A percentile compares a stretch with the other conserved stretches of the same genome.
Evolutionary conservation across 495 filamentous ascomycete genomes (phyloP).

Genomic region (Hyaloscypha bicolor): DNA sequence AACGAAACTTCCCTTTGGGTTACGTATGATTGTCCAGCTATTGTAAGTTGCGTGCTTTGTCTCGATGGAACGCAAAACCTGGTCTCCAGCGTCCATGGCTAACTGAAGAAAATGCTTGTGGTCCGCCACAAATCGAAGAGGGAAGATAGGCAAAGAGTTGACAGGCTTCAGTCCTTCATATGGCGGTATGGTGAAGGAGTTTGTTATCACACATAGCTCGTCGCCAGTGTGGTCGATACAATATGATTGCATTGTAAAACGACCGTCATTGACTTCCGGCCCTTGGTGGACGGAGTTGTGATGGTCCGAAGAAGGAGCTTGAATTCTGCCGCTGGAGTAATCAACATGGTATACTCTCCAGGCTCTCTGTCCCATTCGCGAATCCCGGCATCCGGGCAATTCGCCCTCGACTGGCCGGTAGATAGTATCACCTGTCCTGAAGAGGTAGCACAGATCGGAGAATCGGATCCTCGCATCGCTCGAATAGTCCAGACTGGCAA

Average conservation of each 20-base stretch:
- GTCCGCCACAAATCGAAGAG: neutral
- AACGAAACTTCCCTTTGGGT: conserved; percentile 27
- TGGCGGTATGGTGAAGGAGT: neutral
- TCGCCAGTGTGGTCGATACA: neutral
- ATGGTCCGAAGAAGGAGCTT: neutral
- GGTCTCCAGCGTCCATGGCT: neutral
- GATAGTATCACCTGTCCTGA: conserved; percentile 22
- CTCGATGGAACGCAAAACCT: neutral
- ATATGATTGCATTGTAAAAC: neutral
- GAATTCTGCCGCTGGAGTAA: too few relatives aligned
- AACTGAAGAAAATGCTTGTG: neutral
- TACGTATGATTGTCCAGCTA: conserved; percentile 42
- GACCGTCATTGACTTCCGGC: neutral
- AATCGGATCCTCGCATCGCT: conserved; percentile 25
- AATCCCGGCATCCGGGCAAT: neutral
- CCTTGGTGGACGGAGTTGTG: neutral
- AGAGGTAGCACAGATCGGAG: conserved; percentile 38
- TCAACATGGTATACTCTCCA: neutral
- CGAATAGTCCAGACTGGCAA: neutral
- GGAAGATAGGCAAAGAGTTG: neutral
- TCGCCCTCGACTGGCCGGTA: conserved; percentile 16
- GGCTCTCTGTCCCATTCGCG: neutral
- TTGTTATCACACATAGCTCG: neutral
- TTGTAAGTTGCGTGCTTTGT: conserved; percentile 44
- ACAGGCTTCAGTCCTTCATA: neutral